A percentile compares a stretch with the other conserved stretches of the same genome.
phyloP scores from a whole-genome alignment of 768 basidiomycete species.

The Chalciporus sphaerocephalus region DNA sequence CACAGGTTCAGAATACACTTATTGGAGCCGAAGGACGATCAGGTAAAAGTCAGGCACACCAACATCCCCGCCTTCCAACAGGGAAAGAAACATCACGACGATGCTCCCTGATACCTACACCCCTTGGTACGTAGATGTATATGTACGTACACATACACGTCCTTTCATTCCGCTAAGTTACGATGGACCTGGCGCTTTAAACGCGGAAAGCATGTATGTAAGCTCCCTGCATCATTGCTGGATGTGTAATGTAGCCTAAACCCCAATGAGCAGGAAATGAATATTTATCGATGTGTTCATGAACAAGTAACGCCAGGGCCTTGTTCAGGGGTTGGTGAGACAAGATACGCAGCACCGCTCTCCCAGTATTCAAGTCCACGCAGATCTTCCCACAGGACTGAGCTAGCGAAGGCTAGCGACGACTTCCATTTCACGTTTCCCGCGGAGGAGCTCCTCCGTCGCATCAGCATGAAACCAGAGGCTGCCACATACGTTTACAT shows the following conservation, averaged over 20 bases:
- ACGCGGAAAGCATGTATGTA: background rate
- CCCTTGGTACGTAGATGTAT: no score
- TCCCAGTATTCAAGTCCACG: background rate
- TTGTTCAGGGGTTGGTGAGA: background rate
- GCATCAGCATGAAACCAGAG: slow-evolving; percentile 3
- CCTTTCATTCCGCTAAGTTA: background rate
- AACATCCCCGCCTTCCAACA: background rate
- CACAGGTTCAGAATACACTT: no score
- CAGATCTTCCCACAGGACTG: slow-evolving; percentile 20
- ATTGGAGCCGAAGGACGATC: background rate
- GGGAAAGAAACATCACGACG: background rate
- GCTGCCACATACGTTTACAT: slow-evolving; percentile 10
- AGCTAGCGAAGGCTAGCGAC: slow-evolving; percentile 24
- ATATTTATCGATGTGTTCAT: background rate
- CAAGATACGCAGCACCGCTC: background rate
- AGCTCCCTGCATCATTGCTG: background rate
- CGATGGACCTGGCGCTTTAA: background rate
- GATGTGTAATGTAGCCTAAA: background rate
- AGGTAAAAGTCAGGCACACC: background rate
- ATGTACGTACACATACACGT: background rate
- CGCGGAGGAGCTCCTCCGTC: slow-evolving; percentile 19
- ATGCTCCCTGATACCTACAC: no score
- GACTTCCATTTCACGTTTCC: slow-evolving; percentile 10
- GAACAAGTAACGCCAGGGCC: background rate
- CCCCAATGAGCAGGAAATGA: background rate